phyloP scores from a whole-genome alignment of 2,329 filamentous ascomycete species.

The Stagonosporopsis cucurbitacearum region DNA sequence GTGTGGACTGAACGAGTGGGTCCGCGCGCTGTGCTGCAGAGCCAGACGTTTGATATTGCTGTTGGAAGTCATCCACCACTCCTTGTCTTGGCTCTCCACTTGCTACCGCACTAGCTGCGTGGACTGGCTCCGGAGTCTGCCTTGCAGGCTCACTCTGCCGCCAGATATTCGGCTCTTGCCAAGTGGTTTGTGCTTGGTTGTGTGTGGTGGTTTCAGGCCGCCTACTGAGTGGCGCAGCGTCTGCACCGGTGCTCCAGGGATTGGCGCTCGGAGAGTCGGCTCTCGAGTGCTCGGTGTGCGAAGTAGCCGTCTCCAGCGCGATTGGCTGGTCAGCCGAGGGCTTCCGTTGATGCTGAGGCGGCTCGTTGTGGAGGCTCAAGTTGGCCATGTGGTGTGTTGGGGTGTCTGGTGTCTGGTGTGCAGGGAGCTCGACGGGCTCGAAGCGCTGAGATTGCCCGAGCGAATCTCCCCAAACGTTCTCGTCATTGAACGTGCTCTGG shows the following conservation, averaged over 20 bases:
- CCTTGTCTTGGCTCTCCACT: conserved; percentile 16
- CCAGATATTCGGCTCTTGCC: conserved; percentile 45
- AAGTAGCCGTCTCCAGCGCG: conserved; percentile 21
- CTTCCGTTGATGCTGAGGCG: conserved; percentile 30
- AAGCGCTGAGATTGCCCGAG: conserved; percentile 36
- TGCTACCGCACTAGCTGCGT: conserved; percentile 29
- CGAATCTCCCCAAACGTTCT: conserved; percentile 50
- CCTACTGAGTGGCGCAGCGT: conserved; percentile 26
- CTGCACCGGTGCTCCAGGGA: conserved; percentile 39
- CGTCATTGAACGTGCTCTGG: conserved; percentile 43
- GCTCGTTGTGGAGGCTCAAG: conserved; percentile 42
- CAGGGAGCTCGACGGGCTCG: conserved; percentile 51
- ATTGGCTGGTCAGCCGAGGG: conserved; percentile 29
- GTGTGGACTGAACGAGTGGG: not conserved
- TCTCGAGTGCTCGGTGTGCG: conserved; percentile 30
- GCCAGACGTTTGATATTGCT: not conserved
- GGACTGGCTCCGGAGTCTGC: conserved; percentile 27
- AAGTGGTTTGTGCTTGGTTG: conserved; percentile 23
- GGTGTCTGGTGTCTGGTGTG: conserved; percentile 49
- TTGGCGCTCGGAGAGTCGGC: conserved; percentile 35
- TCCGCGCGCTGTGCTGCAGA: not conserved
- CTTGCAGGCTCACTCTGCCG: conserved; percentile 32
- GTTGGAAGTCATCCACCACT: not conserved
- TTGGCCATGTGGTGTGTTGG: conserved; percentile 49
- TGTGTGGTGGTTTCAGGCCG: not conserved